Base-by-base conservation (phyloP, 2,329 filamentous ascomycete genomes). In the Trichoderma sp. region DNA sequence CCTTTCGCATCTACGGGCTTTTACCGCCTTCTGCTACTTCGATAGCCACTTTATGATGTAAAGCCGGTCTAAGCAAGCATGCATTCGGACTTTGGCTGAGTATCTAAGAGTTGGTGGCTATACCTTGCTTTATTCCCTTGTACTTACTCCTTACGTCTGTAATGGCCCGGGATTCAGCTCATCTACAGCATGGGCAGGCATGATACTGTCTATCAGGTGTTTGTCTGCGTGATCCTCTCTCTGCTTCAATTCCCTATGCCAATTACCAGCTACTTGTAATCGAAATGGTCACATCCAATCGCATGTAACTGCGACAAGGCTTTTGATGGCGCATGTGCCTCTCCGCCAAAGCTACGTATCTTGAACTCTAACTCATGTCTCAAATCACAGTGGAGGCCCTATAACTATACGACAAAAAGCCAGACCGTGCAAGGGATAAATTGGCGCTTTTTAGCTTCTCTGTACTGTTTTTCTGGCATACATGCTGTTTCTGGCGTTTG, bases 341-440 rank as follows among this genome's bases (percentile, higher is more conserved):
- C 28, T 51, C n/a, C 28, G n/a, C 43, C 16, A 13, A 14, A 37
- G 13, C 21, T 37, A 30, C 32, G 49, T 14, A 28, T 37, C n/a
- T 8, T 28, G 8, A 34, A 34, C 39, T 66, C 39, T 34, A 59
- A 46, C 37, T 37, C 52, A 49, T 66, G 63, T 51, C 63, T 58
- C 34, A 43, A 14, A 14, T 26, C 16, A 26, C 8, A 18, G 63
- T 58, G 37, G 51, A 49, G 37, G 37, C 28, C 21, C 10, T 24
- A 14, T 59, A 11, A 13, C 49, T 66, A 39, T 66, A 39, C 28
- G 52, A 66, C 63, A 28, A 56, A 4, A 37, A 16, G 34, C 18
- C 18, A 11, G n/a, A 26, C n/a, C 37, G 32, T 51, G 16, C 18
- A 58, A 66, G 21, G 39, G n/a, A 5, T 14, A n/a, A 58, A 49